Base-by-base conservation (phyloP, 768 basidiomycete species). In the Termitomyces sp. region DNA sequence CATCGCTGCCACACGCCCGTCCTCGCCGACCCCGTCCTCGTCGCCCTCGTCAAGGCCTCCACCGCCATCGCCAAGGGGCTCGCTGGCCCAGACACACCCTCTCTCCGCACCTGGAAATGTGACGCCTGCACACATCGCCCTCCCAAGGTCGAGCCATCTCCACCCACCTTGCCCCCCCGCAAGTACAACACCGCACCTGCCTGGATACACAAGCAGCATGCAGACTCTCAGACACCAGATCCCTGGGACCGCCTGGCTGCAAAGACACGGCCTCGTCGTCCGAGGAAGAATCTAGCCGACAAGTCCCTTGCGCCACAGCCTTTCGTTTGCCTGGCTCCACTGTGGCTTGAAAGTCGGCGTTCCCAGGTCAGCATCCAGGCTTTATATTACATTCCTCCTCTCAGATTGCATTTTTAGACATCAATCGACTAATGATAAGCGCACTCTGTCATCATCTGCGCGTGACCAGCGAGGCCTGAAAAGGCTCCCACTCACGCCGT, bases 1-100 rank as follows among this genome's bases (percentile, higher is more conserved):
- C 77, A 78, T 54, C 67, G 74, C 40, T 74, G 73, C 58, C 76
- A 76, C 61, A 47, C 53, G 26, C 76, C 76, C 1, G 67, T 67
- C 9, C 64, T 77, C 10, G 16, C 63, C 6, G 73, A 76, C 60
- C 24, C 30, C 1, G 68, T 70, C 40, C 70, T 77, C 40, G 57
- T 74, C 40, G 49, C 58, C 32, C 66, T 70, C 50, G 66, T 75
- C 55, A 68, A 57, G 14, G 68, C 68, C 3, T 33, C 49, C 28
- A 66, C 60, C 18, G 32, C 44, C 16, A 49, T 55, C 6, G 65
- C 66, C 28, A 51, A 43, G 35, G 42, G 49, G 3, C 20, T 6
- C 12, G 55, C 24, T n/a, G 20, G 30, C 35, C 32, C 38, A 35
- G 33, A 60, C 9, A 63, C 62, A 12, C 50, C 64, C 4, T 43